phyloP scores from a whole-genome alignment of 176 grass and related monocot genomes.

The barley (Hordeum vulgare) region MorexV3_pseudomolecules_assembly NC_058524.1:600876444-600876943 shows the following conservation, averaged over 20 bases:
- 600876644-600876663: too few species aligned
- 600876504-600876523: not conserved
- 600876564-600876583: not conserved
- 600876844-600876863: not conserved
- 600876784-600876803: not conserved
- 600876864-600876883: not conserved
- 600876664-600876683: too few species aligned
- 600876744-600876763: too few species aligned
- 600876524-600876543: not conserved
- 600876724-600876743: too few species aligned
- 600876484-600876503: not conserved
- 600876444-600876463: not conserved
- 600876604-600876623: too few species aligned
- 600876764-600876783: not conserved
- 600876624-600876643: too few species aligned
- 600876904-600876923: not conserved
- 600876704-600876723: too few species aligned
- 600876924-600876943: not conserved
- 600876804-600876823: not conserved
- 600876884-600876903: not conserved
- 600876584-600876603: not conserved
- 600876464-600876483: not conserved
- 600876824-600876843: not conserved
- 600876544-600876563: not conserved
- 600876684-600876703: too few species aligned